Percentiles rank a stretch among this genome's conserved stretches.
phyloP scores from a whole-genome alignment of 768 basidiomycete genomes.

The Tricholoma flavovirens region DNA sequence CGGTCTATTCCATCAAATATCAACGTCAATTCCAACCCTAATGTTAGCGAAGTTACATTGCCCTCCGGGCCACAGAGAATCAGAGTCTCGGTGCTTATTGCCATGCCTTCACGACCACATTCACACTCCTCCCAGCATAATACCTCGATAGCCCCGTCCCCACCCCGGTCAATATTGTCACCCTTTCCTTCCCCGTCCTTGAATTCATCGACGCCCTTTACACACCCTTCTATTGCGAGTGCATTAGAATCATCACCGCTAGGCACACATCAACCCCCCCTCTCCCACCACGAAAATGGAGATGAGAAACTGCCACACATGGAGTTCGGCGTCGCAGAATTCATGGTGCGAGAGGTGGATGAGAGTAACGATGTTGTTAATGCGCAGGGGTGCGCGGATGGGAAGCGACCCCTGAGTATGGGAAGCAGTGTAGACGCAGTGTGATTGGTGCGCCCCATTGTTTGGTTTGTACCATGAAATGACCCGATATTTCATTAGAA shows the following conservation, averaged over 20 bases:
- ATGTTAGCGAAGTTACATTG: slow-evolving; percentile 4
- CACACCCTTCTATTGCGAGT: background rate
- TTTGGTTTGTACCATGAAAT: no score
- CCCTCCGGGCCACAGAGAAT: slow-evolving; percentile 9
- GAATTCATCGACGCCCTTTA: slow-evolving; percentile 3
- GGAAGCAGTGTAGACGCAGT: background rate
- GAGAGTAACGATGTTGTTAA: background rate
- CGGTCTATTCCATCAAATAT: slow-evolving; percentile 3
- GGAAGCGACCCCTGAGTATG: background rate
- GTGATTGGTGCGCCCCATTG: background rate
- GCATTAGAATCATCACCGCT: background rate
- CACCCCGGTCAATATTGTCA: background rate
- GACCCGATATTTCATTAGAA: no score
- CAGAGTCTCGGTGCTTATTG: slow-evolving; percentile 28
- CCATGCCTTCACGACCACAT: slow-evolving; percentile 24
- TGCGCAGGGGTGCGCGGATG: background rate
- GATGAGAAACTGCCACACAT: slow-evolving; percentile 24
- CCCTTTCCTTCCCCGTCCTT: background rate
- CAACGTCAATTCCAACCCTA: slow-evolving; percentile 1
- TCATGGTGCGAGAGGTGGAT: background rate
- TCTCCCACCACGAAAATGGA: background rate
- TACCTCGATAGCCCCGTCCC: slow-evolving; percentile 6
- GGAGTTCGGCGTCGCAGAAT: slow-evolving; percentile 28
- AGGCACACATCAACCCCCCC: background rate
- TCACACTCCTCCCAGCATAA: background rate